Conservation (phyloP, 192 early-diverging fungal species). For the Mortierella claussenii region DNA sequence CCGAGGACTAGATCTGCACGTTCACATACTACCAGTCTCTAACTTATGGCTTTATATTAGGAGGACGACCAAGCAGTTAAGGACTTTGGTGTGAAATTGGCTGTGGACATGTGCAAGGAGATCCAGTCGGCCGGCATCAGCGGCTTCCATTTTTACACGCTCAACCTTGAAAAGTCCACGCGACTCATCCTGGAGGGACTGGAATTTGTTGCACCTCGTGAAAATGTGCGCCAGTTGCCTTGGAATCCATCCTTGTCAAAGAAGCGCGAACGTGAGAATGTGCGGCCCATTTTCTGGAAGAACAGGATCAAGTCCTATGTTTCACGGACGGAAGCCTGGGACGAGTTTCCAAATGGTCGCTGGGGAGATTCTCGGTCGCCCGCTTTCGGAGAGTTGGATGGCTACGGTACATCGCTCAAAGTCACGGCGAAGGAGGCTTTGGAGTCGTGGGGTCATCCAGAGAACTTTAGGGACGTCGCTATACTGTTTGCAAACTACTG, state of each 20-base stretch:
- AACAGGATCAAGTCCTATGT: conserved; percentile 95
- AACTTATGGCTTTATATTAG: conserved; percentile 13
- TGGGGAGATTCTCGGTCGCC: conserved; percentile 98
- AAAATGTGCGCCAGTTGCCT: conserved; percentile 75
- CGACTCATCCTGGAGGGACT: conserved; percentile 85
- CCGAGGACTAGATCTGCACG: too few species aligned
- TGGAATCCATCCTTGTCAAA: conserved; percentile 76
- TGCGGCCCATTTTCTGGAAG: conserved; percentile 99
- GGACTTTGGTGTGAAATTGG: conserved; percentile 89
- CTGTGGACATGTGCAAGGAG: conserved; percentile 79
- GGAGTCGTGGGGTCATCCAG: conserved; percentile 84
- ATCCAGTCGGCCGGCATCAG: conserved; percentile 59
- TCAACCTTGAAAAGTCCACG: conserved; percentile 90
- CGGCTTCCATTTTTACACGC: conserved; percentile 95
- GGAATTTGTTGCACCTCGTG: conserved; percentile 72
- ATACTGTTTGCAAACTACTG: conserved; percentile 87
- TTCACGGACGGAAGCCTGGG: conserved; percentile 84
- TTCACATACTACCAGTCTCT: too few species aligned
- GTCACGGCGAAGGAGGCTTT: conserved; percentile 74
- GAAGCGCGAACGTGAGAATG: conserved; percentile 92
- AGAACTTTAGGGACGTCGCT: conserved; percentile 72
- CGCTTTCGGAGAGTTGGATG: conserved; percentile 71
- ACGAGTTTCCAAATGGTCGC: conserved; percentile 98
- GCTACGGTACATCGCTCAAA: conserved; percentile 79
- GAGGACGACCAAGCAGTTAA: conserved; percentile 97